Base-by-base conservation (phyloP, 2,329 filamentous ascomycete genomes). In the Trichoderma sp. region DNA sequence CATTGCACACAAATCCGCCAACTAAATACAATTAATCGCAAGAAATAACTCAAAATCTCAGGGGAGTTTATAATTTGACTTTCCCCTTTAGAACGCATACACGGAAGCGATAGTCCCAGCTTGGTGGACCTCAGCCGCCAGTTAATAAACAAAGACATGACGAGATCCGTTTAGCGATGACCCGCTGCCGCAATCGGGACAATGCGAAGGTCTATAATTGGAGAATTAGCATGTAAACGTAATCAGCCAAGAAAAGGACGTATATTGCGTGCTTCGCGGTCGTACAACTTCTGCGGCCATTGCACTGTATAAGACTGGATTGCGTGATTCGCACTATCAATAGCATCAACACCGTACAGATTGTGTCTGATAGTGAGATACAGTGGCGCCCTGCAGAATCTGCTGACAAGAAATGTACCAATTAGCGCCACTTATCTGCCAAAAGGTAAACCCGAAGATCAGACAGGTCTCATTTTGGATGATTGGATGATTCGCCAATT, bases 251-350 rank as follows among this genome's bases (percentile, higher is more conserved):
- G 52, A 56, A 35, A 42, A 48, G 32, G 9, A 42, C 1, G 12
- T 25, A 48, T 22, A 65, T 65, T 65, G 63, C 63, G 63, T 65
- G 63, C 63, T 65, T 48, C 63, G n/a, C 4, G 27, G 27, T 65
- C 63, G 63, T 45, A 19, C 63, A 65, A 56, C 53, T 27, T 25
- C 35, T 57, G 63, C 63, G 57, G 52, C 25, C 27, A 42, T 42
- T 65, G 22, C 63, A 65, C 63, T 27, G 52, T 57, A 35, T 48
- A 39, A 57, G 27, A n/a, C 19, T 57, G 52, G 50, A 69, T 69
- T 37, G 52, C 68, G 68, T 69, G 68, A 69, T 69, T 54, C 64
- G 64, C 68, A 67, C 68, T 59, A 69, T 64, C 52, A 59, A 69
- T 69, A 69, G 58, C 68, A 69, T 69, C 68, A 69, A 58, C 64